Percentiles rank a stretch among this genome's conserved stretches.
Conservation (phyloP, 179 eudicot genomes). For the Gypsophila paniculata region DNA sequence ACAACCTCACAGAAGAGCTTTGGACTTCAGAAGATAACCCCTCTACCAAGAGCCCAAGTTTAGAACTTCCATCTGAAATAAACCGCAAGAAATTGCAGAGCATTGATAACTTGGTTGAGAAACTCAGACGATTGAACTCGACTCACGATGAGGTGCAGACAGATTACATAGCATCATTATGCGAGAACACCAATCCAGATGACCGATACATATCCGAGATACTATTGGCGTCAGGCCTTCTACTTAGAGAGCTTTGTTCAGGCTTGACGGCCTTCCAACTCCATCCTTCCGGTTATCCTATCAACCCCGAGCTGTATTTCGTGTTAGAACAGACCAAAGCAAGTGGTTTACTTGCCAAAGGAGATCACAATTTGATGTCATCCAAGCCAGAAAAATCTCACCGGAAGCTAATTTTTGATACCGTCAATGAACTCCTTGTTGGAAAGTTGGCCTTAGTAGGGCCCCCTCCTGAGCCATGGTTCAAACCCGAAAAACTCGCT, state of each 20-base stretch:
- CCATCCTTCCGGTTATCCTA: slow-evolving; percentile 66
- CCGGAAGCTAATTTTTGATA: slow-evolving; percentile 80
- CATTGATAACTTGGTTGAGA: slow-evolving; percentile 81
- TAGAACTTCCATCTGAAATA: slow-evolving; percentile 45
- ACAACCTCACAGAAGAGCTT: slow-evolving; percentile 28
- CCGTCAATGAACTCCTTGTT: slow-evolving; percentile 71
- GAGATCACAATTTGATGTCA: slow-evolving; percentile 33
- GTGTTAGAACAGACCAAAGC: slow-evolving; percentile 91
- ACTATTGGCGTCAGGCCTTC: slow-evolving; percentile 85
- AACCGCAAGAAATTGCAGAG: slow-evolving; percentile 67
- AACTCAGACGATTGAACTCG: slow-evolving; percentile 77
- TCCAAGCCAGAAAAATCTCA: slow-evolving; percentile 45
- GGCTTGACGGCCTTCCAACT: slow-evolving; percentile 61
- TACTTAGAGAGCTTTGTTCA: slow-evolving; percentile 76
- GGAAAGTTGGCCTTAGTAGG: slow-evolving; percentile 41
- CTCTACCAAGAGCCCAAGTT: slow-evolving; percentile 24
- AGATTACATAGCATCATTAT: slow-evolving; percentile 88
- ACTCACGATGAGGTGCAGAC: slow-evolving; percentile 75
- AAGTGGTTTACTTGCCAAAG: slow-evolving; percentile 43
- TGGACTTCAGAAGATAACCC: slow-evolving; percentile 34
- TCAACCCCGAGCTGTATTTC: slow-evolving; percentile 69
- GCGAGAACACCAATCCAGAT: slow-evolving; percentile 79
- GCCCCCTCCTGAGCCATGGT: slow-evolving; percentile 46
- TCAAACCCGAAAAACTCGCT: slow-evolving; percentile 40
- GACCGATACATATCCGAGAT: slow-evolving; percentile 80